Evolutionary conservation across 2,329 filamentous ascomycete species (phyloP), one percentile per base, ranked within the genome.

Genomic region (Tetracladium maxilliforme): DNA sequence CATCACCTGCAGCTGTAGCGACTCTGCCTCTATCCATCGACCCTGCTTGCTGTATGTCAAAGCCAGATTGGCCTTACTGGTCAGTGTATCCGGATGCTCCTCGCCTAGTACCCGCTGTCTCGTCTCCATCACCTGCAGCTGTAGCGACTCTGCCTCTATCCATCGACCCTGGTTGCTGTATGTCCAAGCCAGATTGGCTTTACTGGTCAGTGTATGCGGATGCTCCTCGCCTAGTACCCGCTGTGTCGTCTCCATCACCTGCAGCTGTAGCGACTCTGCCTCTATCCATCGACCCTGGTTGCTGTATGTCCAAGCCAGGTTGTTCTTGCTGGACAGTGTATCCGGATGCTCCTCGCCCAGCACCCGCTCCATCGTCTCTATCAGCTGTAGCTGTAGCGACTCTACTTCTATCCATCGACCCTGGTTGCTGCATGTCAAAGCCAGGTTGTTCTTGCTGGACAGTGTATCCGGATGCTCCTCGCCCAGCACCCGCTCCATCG

Each of bases 401-500:
- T 43, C 40, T 4, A 43, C 44, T 26, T 41, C 33, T 16, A 38
- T 27, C 8, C 34, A 34, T 19, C 32, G 35, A 16, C 36, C 38
- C 21, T 37, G 39, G n/a, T 24, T 18, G 11, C 21, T n/a, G 9
- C 35, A 27, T 16, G 25, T 29, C 10, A 11, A 13, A 14, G 34
- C 40, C 10, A 43, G 30, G 10, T 29, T 33, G 10, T 24, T 28
- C 20, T 36, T 32, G 22, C 29, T 36, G 8, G 4, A n/a, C 19
- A 36, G 28, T 21, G 36, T 36, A 10, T 28, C 22, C 7, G 30
- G 33, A 24, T 33, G 26, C 16, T 37, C 19, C 11, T 27, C 19
- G 23, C 36, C 35, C 9, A 35, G 21, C 19, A 31, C 23, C 22
- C 27, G 27, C 23, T 32, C 25, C 14, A 11, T 14, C 21, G 21